Conservation (phyloP, 495 filamentous ascomycete genomes). For the Pyrenula massariospora region DNA sequence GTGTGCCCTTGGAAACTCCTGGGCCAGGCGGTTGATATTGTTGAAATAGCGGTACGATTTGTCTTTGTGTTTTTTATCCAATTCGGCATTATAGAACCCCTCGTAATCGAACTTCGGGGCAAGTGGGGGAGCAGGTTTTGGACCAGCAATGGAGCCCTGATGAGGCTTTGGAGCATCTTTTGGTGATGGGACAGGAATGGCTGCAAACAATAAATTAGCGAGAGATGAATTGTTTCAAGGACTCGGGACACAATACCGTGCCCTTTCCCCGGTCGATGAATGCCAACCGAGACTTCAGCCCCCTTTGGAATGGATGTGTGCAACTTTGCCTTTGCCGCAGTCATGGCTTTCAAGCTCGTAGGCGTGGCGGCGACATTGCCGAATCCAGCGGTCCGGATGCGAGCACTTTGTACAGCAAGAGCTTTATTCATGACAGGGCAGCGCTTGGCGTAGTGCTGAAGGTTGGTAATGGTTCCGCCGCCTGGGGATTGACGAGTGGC, state of each 20-base stretch:
- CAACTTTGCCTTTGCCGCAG: conserved; percentile 52
- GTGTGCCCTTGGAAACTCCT: conserved; percentile 92
- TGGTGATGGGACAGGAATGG: background rate
- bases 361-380: conserved; percentile 27
- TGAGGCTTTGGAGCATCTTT: conserved; percentile 8
- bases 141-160: conserved; percentile 13
- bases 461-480: conserved; percentile 90
- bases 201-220: background rate
- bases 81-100: conserved; percentile 72
- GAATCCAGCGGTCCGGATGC: conserved; percentile 35
- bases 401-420: conserved; percentile 74
- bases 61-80: conserved; percentile 99
- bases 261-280: conserved; percentile 26
- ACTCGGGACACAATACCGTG: background rate
- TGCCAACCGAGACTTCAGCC: conserved; percentile 56
- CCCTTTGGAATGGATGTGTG: conserved; percentile 67
- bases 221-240: no score
- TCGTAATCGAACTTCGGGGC: conserved; percentile 73
- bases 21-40: conserved; percentile 96
- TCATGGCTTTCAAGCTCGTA: conserved; percentile 6
- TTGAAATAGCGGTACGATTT: conserved; percentile 99
- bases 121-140: conserved; percentile 30
- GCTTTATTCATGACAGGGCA: conserved; percentile 99
- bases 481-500: conserved; percentile 62
- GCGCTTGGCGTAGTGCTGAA: conserved; percentile 85